Evolutionary conservation across 148 eudicot species (phyloP).

Genomic region (Spergularia bocconei): DNA sequence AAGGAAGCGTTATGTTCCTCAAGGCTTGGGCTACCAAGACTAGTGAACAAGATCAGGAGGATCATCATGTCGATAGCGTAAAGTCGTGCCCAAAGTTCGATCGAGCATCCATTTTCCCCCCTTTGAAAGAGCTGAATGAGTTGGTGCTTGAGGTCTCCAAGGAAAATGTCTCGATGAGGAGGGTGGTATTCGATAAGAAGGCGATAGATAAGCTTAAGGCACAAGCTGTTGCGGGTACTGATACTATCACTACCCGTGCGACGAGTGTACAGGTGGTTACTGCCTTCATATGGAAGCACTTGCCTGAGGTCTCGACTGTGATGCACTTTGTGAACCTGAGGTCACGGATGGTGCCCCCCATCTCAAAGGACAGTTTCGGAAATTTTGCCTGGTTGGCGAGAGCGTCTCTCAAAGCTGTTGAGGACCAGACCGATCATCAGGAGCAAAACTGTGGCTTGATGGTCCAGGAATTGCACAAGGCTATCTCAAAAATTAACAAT

Average conservation of each 20-base stretch:
- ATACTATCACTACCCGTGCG: background rate
- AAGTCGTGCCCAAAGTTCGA: background rate
- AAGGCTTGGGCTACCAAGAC: constrained; percentile 23
- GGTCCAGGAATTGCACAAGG: background rate
- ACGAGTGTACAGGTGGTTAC: background rate
- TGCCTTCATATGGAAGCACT: background rate
- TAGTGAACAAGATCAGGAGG: background rate
- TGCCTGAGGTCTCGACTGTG: background rate
- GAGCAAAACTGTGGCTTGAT: background rate
- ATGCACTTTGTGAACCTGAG: background rate
- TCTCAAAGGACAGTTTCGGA: background rate
- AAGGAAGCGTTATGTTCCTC: background rate
- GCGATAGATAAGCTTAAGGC: background rate
- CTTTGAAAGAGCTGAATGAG: background rate
- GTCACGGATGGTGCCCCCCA: background rate
- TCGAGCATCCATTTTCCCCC: constrained; percentile 13
- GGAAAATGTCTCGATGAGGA: background rate
- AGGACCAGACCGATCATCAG: background rate
- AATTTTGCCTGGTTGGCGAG: background rate
- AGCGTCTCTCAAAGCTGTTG: no score
- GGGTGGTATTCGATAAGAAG: constrained; percentile 3
- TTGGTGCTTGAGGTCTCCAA: background rate
- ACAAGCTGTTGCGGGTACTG: no score
- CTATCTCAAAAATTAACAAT: background rate
- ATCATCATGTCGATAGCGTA: no score